Evolutionary conservation across 139 green algal genomes (phyloP).

Genomic region (Chlamydomonas urium): DNA sequence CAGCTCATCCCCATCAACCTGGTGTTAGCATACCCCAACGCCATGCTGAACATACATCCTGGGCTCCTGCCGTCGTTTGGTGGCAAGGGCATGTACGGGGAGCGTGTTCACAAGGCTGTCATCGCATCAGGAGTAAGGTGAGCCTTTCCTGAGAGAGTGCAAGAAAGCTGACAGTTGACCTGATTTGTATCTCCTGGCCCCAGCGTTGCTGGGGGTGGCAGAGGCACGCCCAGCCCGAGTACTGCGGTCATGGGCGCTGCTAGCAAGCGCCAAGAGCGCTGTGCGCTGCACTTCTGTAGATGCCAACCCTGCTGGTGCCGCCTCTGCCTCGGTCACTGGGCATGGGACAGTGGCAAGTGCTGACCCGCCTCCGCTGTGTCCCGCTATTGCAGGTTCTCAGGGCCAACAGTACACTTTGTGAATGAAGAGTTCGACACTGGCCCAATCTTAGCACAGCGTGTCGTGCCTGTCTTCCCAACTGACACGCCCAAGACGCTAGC

Average conservation of each 20-base stretch:
- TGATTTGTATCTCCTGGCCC: neutral
- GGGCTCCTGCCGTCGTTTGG: conserved; percentile 95
- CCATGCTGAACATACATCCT: conserved; percentile 99
- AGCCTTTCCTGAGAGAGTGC: neutral
- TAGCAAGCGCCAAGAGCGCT: too few relatives aligned
- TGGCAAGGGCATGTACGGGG: conserved; percentile 91
- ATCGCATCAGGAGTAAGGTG: conserved; percentile 79
- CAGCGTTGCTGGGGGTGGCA: neutral
- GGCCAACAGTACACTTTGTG: conserved; percentile 97
- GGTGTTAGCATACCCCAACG: conserved; percentile 63
- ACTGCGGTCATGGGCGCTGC: too few relatives aligned
- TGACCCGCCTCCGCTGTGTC: too few relatives aligned
- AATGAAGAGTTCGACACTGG: conserved; percentile 95
- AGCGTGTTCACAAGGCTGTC: conserved; percentile 87
- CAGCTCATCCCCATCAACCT: conserved; percentile 80
- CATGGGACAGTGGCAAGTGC: too few relatives aligned
- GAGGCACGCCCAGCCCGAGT: too few relatives aligned
- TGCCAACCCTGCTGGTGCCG: too few relatives aligned
- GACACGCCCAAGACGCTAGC: conserved; percentile 80
- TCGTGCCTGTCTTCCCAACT: conserved; percentile 77
- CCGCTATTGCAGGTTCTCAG: conserved; percentile 64
- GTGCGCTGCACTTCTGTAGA: too few relatives aligned
- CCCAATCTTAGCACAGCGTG: conserved; percentile 86
- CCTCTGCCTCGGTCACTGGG: too few relatives aligned
- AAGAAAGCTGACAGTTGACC: neutral